Percentiles rank a stretch among this genome's conserved stretches.
Evolutionary conservation across 306 rosid genomes (phyloP).

Genomic region (Prunus mongolica): DNA sequence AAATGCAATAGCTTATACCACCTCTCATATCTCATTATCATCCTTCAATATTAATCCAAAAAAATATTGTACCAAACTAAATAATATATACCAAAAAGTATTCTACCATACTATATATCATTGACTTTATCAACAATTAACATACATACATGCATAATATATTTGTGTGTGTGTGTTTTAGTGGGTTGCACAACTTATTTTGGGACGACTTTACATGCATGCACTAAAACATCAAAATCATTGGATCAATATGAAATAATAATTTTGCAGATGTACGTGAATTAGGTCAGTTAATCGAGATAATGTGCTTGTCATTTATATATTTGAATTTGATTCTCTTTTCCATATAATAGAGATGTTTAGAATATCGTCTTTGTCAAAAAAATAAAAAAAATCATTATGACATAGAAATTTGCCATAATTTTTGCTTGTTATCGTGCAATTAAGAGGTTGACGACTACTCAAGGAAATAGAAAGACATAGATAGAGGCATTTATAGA

Average conservation of each 20-base stretch:
- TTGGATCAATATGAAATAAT: background rate
- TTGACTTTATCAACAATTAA: background rate
- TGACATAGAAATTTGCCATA: too few species aligned
- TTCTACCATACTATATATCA: background rate
- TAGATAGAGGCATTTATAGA: background rate
- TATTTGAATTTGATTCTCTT: too few species aligned
- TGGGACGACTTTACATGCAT: background rate
- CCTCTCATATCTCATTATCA: conserved; percentile 6
- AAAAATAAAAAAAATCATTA: too few species aligned
- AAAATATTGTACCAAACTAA: too few species aligned
- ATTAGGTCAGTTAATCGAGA: too few species aligned
- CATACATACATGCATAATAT: background rate
- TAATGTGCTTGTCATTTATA: accelerated
- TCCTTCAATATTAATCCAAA: background rate
- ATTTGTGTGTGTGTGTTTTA: background rate
- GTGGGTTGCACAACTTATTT: background rate
- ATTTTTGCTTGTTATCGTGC: too few species aligned
- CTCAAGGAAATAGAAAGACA: background rate
- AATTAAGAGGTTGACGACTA: too few species aligned
- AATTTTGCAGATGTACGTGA: too few species aligned
- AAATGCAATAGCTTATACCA: background rate
- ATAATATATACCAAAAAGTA: background rate
- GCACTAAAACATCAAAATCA: background rate
- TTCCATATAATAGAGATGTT: accelerated
- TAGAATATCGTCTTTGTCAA: too few species aligned